Conservation (phyloP, 371 early-diverging fungal species). For the Haplosporangium sp. region DNA sequence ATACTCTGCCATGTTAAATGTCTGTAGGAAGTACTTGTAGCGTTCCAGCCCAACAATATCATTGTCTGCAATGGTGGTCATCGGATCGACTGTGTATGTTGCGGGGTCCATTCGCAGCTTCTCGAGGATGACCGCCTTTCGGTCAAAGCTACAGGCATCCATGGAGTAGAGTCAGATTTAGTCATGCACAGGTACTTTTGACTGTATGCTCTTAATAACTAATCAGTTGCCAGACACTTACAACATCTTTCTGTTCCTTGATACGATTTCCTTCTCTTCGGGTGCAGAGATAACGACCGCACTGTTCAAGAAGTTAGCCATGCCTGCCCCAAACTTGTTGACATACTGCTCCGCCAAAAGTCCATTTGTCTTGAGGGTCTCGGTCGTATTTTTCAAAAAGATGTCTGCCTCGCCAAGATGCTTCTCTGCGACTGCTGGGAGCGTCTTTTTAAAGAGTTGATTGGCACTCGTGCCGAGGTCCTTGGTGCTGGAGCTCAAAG, state of each 20-base stretch:
- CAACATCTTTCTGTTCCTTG: constrained; percentile 48
- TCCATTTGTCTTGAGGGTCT: constrained; percentile 45
- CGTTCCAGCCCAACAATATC: constrained; percentile 45
- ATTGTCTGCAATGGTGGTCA: constrained; percentile 52
- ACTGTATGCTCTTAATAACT: background rate
- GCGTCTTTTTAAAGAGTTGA: constrained; percentile 46
- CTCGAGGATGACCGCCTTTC: constrained; percentile 51
- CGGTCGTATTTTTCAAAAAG: constrained; percentile 49
- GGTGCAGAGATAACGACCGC: constrained; percentile 50
- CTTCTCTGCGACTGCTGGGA: constrained; percentile 47
- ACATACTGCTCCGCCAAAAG: constrained; percentile 53
- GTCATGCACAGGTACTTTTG: background rate
- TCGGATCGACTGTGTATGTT: constrained; percentile 47
- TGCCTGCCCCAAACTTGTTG: constrained; percentile 47
- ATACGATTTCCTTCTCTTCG: constrained; percentile 18
- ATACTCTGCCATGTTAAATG: constrained; percentile 52
- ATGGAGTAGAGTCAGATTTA: background rate
- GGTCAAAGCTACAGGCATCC: constrained; percentile 32
- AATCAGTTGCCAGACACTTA: constrained; percentile 16
- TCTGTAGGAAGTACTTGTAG: constrained; percentile 50
- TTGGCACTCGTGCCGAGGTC: constrained; percentile 42
- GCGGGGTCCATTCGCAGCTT: constrained; percentile 46
- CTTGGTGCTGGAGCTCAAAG: constrained; percentile 39
- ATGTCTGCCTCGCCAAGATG: constrained; percentile 45
- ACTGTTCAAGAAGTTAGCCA: constrained; percentile 52